Percentiles rank a stretch among this genome's conserved stretches.
Evolutionary conservation across 2,329 filamentous ascomycete species (phyloP).

Genomic region (Fusarium equiseti): DNA sequence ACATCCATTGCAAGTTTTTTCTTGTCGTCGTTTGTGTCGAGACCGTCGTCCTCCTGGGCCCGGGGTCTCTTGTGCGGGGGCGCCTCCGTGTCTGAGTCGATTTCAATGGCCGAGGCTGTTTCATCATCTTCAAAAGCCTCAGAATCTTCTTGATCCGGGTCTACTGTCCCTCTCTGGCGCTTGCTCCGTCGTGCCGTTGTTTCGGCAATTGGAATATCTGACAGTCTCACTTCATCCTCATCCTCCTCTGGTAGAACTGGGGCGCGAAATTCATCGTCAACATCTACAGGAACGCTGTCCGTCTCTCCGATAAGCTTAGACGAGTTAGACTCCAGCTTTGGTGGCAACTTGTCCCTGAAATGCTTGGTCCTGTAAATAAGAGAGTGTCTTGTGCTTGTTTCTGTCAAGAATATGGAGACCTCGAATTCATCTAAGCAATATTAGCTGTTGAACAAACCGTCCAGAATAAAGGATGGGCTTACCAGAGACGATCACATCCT

Average conservation of each 20-base stretch:
- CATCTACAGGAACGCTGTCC: constrained; percentile 65
- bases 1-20: constrained; percentile 91
- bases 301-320: constrained; percentile 69
- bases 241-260: constrained; percentile 64
- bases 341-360: constrained; percentile 70
- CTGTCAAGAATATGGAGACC: constrained; percentile 91
- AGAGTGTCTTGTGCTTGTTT: constrained; percentile 86
- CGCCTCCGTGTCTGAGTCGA: constrained; percentile 56
- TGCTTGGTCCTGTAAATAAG: constrained; percentile 87
- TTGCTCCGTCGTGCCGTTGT: constrained; percentile 44
- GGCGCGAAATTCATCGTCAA: constrained; percentile 58
- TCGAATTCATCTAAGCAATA: constrained; percentile 84
- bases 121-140: constrained; percentile 53
- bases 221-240: constrained; percentile 50
- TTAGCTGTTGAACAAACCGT: constrained; percentile 28
- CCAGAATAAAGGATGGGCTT: constrained; percentile 13
- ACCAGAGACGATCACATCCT: constrained; percentile 89
- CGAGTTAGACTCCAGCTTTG: constrained; percentile 71
- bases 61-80: constrained; percentile 61
- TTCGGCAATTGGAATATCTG: constrained; percentile 52
- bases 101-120: constrained; percentile 52
- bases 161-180: constrained; percentile 44
- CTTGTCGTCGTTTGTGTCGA: constrained; percentile 73
- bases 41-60: constrained; percentile 49
- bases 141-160: constrained; percentile 51